These are phyloP conservation scores for Psilocybe subaeruginosa DNA, from an alignment of 768 basidiomycete genomes.

Conservation along the genomic window DNA sequence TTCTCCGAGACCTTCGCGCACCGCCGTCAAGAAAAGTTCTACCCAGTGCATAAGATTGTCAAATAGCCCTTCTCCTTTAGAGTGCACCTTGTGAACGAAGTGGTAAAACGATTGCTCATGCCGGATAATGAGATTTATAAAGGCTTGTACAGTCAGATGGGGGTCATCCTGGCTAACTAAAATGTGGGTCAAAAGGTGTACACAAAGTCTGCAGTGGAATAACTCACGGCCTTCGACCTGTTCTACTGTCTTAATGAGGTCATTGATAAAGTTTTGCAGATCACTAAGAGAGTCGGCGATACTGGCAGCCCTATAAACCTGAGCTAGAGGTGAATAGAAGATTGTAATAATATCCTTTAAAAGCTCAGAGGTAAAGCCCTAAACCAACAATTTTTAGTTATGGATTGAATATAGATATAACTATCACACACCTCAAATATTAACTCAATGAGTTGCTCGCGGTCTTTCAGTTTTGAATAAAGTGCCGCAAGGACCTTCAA, in stretches of 20 bases:
- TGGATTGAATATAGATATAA: not conserved
- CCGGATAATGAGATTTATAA: slow-evolving; percentile 90
- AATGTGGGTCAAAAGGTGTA: not conserved
- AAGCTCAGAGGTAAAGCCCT: slow-evolving; percentile 95
- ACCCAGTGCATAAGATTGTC: slow-evolving; percentile 96
- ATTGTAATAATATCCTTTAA: slow-evolving; percentile 99
- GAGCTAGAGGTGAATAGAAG: slow-evolving; percentile 94
- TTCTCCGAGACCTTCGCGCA: slow-evolving; percentile 85
- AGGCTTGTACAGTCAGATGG: slow-evolving; percentile 83
- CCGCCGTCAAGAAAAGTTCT: slow-evolving; percentile 88
- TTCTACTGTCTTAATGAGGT: slow-evolving; percentile 94
- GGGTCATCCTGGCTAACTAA: slow-evolving; percentile 86
- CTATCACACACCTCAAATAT: slow-evolving; percentile 83
- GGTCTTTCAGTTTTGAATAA: slow-evolving; percentile 80
- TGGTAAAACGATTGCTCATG: slow-evolving; percentile 96
- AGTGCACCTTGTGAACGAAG: slow-evolving; percentile 98
- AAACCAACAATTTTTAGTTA: not conserved
- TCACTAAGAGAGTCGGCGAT: slow-evolving; percentile 94
- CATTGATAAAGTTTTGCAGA: slow-evolving; percentile 91
- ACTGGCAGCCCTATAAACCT: slow-evolving; percentile 96
- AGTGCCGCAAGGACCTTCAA: slow-evolving; percentile 78
- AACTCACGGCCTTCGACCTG: slow-evolving; percentile 83
- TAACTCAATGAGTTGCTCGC: slow-evolving; percentile 89
- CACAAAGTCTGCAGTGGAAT: slow-evolving; percentile 7
- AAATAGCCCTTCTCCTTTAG: slow-evolving; percentile 94